Percentiles rank a stretch among this genome's conserved stretches.
These are phyloP conservation scores for Dysphania ambrosioides DNA, from an alignment of 148 eudicot genomes.

Conservation along the genomic window DNA sequence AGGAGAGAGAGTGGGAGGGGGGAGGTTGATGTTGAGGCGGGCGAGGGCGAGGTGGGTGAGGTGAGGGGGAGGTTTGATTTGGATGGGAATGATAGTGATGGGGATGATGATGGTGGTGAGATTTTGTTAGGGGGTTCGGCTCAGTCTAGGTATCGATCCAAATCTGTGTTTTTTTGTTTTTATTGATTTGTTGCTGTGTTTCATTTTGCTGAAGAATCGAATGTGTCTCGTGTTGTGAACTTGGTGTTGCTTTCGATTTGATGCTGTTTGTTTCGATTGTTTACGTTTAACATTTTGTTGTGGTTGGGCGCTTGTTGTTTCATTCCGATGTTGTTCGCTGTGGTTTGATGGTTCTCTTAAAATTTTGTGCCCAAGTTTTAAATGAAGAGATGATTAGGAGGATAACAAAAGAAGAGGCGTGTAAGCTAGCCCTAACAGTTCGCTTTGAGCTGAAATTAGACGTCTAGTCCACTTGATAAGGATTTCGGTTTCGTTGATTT, in stretches of 20 bases:
- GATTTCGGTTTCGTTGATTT: no score
- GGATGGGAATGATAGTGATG: conserved; percentile 41
- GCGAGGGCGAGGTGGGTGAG: conserved; percentile 24
- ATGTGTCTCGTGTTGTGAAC: neutral
- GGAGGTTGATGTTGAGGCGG: conserved; percentile 19
- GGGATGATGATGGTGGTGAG: conserved; percentile 48
- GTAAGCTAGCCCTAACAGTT: neutral
- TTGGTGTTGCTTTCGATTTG: neutral
- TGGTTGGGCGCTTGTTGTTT: no score
- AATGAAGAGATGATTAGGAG: neutral
- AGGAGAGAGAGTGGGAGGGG: conserved; percentile 23
- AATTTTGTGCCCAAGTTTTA: neutral
- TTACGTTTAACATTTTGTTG: no score
- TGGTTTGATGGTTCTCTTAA: no score
- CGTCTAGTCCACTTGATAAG: no score
- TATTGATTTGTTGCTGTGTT: no score
- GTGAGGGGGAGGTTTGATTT: conserved; percentile 9
- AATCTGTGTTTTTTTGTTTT: neutral
- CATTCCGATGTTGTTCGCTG: no score
- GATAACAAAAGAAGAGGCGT: neutral
- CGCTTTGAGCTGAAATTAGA: no score
- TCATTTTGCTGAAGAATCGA: no score
- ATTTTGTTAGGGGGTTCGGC: conserved; percentile 38
- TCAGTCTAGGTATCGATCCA: conserved; percentile 49
- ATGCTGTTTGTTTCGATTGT: neutral